Conservation (phyloP, 352 stramenopile species). For the Phytophthora crassamura region DNA sequence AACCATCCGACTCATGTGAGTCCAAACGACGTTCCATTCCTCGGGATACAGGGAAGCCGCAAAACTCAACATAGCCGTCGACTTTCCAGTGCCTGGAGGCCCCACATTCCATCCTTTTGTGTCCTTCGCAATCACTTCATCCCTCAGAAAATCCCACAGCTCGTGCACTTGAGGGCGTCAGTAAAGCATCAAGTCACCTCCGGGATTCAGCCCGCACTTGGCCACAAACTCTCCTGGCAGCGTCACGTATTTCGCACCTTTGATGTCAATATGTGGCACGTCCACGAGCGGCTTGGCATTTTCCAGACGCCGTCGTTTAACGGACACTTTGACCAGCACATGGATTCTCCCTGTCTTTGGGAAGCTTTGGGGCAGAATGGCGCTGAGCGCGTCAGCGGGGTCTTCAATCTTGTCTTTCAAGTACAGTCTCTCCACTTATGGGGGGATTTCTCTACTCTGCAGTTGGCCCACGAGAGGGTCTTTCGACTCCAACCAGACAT, state of each 20-base stretch:
- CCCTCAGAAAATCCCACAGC: constrained; percentile 7
- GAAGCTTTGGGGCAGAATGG: too few species aligned
- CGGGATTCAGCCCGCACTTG: neutral
- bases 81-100: constrained; percentile 31
- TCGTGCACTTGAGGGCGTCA: constrained; percentile 8
- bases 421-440: too few species aligned
- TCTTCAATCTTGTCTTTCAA: too few species aligned
- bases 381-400: too few species aligned
- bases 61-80: constrained; percentile 19
- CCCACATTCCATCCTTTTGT: constrained; percentile 22
- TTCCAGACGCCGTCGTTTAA: constrained; percentile 3
- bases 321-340: too few species aligned
- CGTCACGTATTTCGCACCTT: constrained; percentile 3
- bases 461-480: too few species aligned
- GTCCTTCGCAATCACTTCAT: constrained; percentile 18
- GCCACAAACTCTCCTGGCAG: constrained; percentile 5
- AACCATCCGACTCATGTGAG: constrained; percentile 7
- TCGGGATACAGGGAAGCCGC: constrained; percentile 22
- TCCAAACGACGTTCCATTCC: constrained; percentile 35
- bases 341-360: too few species aligned
- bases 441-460: too few species aligned
- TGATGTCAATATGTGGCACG: neutral
- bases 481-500: too few species aligned
- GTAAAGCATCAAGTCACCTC: constrained; percentile 17
- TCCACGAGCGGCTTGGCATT: neutral